Conservation (phyloP, 768 basidiomycete genomes). For the Leccinum longicurvipes region DNA sequence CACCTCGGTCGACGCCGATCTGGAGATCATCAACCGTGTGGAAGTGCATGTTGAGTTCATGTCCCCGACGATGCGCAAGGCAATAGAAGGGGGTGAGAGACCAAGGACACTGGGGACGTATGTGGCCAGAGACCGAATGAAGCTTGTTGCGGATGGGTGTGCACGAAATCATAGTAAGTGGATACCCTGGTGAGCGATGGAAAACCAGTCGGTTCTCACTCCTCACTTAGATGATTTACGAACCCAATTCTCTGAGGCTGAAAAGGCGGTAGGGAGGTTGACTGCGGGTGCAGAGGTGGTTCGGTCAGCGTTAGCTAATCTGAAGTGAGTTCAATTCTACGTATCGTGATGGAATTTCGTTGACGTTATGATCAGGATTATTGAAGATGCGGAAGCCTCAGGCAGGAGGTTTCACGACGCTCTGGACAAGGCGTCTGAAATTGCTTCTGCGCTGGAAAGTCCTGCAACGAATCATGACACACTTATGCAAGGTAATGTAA, state of each 20-base stretch:
- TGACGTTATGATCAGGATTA: slow-evolving; percentile 37
- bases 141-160: slow-evolving; percentile 72
- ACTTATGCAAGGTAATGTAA: slow-evolving; percentile 48
- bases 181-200: neutral
- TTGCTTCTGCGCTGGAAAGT: slow-evolving; percentile 51
- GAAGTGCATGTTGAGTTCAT: slow-evolving; percentile 74
- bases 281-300: slow-evolving; percentile 59
- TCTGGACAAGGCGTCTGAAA: slow-evolving; percentile 52
- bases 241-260: slow-evolving; percentile 50
- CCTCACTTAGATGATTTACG: slow-evolving; percentile 52
- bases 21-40: slow-evolving; percentile 66
- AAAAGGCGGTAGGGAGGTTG: slow-evolving; percentile 50
- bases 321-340: slow-evolving; percentile 37
- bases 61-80: slow-evolving; percentile 59
- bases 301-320: slow-evolving; percentile 45
- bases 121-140: slow-evolving; percentile 76
- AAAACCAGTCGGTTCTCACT: neutral
- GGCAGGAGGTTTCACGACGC: slow-evolving; percentile 56
- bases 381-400: slow-evolving; percentile 59
- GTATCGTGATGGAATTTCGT: neutral
- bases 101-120: slow-evolving; percentile 76
- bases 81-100: slow-evolving; percentile 68
- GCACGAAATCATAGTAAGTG: slow-evolving; percentile 61
- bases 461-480: slow-evolving; percentile 49
- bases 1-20: slow-evolving; percentile 61